These are phyloP conservation scores for Stephanodiscus triporus DNA, from an alignment of 108 stramenopile species.

Conservation along the genomic window DNA sequence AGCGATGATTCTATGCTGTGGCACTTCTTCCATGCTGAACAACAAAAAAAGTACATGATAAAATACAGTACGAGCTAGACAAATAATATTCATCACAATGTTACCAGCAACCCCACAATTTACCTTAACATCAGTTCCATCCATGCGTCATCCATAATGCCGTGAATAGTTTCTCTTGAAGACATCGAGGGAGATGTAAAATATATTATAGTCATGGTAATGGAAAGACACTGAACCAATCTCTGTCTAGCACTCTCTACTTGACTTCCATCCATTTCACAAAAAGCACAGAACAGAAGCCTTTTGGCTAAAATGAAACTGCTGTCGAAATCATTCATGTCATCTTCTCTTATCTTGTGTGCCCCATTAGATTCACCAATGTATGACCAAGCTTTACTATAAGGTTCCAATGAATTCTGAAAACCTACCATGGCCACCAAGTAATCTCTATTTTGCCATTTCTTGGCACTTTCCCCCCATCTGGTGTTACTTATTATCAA, in stretches of 20 bases:
- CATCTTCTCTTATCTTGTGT: not conserved
- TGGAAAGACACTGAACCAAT: constrained; percentile 53
- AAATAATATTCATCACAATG: not conserved
- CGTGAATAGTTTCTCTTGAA: not conserved
- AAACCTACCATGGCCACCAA: constrained; percentile 57
- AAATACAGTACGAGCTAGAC: no score
- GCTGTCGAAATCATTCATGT: constrained; percentile 4
- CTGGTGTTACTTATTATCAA: constrained; percentile 7
- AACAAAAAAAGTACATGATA: no score
- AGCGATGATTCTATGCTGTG: constrained; percentile 35
- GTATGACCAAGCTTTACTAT: constrained; percentile 23
- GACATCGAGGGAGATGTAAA: constrained; percentile 2
- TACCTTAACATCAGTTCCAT: constrained; percentile 60
- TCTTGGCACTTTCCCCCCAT: constrained; percentile 32
- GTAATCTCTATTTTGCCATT: constrained; percentile 58
- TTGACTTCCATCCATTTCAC: constrained; percentile 60
- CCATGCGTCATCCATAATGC: constrained; percentile 55
- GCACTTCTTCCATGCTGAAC: constrained; percentile 57
- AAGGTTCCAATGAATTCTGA: constrained; percentile 49
- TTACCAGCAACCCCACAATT: not conserved
- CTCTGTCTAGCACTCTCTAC: constrained; percentile 36
- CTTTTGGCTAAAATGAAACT: constrained; percentile 35
- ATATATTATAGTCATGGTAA: constrained; percentile 26
- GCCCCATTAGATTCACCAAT: not conserved
- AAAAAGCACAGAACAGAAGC: constrained; percentile 65